Evolutionary conservation across 108 stramenopile genomes (phyloP), one percentile per base, ranked within the genome.

Genomic region (Cyclotella sp.): DNA sequence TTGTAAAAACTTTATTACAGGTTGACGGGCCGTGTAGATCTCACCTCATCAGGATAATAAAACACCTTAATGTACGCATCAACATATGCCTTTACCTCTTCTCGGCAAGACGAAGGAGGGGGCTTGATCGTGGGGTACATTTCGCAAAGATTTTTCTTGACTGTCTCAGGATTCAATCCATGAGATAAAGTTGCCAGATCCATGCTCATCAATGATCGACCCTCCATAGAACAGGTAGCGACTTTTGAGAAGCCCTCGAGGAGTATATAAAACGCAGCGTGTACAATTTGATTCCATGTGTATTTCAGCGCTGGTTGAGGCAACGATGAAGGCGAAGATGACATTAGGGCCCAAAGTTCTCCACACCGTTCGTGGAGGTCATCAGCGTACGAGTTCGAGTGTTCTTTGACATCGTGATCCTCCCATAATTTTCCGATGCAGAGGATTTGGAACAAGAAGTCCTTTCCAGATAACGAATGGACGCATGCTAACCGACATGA

Each of bases 131-230:
- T 52, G 3, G 74, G 77, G 24, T 75, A 73, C 46, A 79, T 70
- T 11, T 76, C 85, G 30, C 67, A 55, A 12, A 92, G 64, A 64
- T 80, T 73, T 45, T 75, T 66, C 70, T 69, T 63, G 11, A 93
- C 68, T 27, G 85, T 64, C n/a, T 72, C 57, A 13, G 86, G 71
- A 13, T 28, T 66, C 11, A 90, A 76, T 49, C 85, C 91, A 49
- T 83, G 49, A 21, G 87, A 72, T 26, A 93, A 84, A 44, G 93
- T 83, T n/a, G 92, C 92, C 70, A 98, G 63, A 72, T 98, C 97
- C 93, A 98, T 96, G 66, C 92, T 96, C 97, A 98, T 97, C 14
- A 94, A 75, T 15, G 96, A 89, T 54, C 97, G 70, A 0, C 97
- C 97, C 82, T 97, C 97, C 8, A 93, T 95, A 12, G 95, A 95